Conservation (phyloP, 371 early-diverging fungal species). For the Syncephalis fuscata region DNA sequence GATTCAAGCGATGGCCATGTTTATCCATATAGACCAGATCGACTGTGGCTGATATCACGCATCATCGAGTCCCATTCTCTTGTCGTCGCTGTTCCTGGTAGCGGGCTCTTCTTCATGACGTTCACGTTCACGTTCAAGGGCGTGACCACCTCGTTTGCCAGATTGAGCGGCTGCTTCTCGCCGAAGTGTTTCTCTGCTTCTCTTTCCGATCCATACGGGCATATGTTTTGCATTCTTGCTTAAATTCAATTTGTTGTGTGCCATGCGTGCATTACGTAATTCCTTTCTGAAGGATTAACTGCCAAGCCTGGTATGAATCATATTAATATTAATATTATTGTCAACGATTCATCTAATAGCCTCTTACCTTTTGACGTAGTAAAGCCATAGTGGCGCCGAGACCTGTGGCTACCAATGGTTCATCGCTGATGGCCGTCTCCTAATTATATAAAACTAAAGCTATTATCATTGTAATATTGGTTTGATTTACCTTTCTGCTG, state of each 20-base stretch:
- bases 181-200: conserved; percentile 25
- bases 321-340: too few species aligned
- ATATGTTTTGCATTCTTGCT: conserved; percentile 45
- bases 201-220: conserved; percentile 38
- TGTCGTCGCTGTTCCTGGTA: conserved; percentile 1
- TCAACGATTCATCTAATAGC: background rate
- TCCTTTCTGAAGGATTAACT: background rate
- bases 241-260: conserved; percentile 1
- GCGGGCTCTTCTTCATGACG: conserved; percentile 23
- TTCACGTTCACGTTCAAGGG: conserved; percentile 14
- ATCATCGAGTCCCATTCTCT: conserved; percentile 10
- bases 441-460: conserved; percentile 1
- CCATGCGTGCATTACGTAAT: conserved; percentile 9
- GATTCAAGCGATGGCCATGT: conserved; percentile 54
- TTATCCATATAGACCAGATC: conserved; percentile 84
- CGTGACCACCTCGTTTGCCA: conserved; percentile 1
- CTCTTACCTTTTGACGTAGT: conserved; percentile 56
- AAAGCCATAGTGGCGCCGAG: conserved; percentile 69
- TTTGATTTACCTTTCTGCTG: background rate
- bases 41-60: conserved; percentile 68
- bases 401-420: conserved; percentile 67
- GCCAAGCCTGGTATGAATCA: background rate
- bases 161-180: conserved; percentile 22
- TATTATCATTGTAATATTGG: conserved; percentile 2
- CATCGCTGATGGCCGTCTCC: conserved; percentile 39